These are phyloP conservation scores for Penicillium sp. DNA, from an alignment of 2,329 filamentous ascomycete genomes.

Conservation along the genomic window DNA sequence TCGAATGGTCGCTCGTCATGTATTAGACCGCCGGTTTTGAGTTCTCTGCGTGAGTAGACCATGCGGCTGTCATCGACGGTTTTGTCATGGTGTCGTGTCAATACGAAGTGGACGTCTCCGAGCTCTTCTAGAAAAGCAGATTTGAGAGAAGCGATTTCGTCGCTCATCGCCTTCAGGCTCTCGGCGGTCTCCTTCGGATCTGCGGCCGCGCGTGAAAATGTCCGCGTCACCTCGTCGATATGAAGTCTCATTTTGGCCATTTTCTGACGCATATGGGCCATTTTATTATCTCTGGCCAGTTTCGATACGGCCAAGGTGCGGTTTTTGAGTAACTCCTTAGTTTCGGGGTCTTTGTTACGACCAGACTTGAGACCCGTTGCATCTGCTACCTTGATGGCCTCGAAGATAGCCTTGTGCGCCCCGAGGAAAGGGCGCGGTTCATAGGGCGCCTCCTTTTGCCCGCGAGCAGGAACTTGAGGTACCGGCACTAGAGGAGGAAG, in stretches of 20 bases:
- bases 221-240: constrained; percentile 30
- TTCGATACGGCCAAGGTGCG: constrained; percentile 8
- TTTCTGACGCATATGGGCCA: constrained; percentile 12
- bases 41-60: constrained; percentile 29
- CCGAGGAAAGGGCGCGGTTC: constrained; percentile 37
- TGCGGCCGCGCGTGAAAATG: constrained; percentile 27
- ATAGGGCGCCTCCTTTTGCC: constrained; percentile 19
- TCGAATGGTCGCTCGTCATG: constrained; percentile 72
- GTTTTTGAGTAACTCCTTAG: constrained; percentile 3
- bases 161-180: constrained; percentile 23
- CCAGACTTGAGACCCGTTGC: constrained; percentile 3
- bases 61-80: constrained; percentile 55
- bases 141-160: constrained; percentile 17
- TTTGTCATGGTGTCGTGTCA: constrained; percentile 26
- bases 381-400: constrained; percentile 23
- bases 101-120: constrained; percentile 30
- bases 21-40: constrained; percentile 51
- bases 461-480: constrained; percentile 20
- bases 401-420: constrained; percentile 34
- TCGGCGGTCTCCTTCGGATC: constrained; percentile 19
- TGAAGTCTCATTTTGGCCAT: constrained; percentile 18
- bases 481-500: constrained; percentile 22
- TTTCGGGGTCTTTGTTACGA: not conserved
- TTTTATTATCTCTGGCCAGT: constrained; percentile 30
- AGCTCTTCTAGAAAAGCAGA: not conserved